Conservation (phyloP, 2,329 filamentous ascomycete species). For the Exophiala lecanii-corni region DNA sequence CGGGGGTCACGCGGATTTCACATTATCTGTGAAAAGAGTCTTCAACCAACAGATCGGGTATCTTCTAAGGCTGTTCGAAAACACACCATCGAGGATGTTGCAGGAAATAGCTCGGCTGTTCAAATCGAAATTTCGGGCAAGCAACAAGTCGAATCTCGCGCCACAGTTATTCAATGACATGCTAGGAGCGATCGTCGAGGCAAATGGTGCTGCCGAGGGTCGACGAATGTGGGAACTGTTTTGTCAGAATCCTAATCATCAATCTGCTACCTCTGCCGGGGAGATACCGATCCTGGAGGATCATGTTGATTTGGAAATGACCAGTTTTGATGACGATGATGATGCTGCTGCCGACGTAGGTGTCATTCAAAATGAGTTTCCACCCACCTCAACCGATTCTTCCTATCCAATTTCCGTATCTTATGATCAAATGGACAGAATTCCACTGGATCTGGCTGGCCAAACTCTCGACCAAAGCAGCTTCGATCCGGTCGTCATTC, state of each 20-base stretch:
- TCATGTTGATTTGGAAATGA: background rate
- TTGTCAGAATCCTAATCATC: conserved; percentile 33
- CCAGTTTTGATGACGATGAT: background rate
- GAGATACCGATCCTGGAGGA: background rate
- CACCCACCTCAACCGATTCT: background rate
- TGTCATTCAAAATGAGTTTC: background rate
- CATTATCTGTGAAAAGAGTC: conserved; percentile 9
- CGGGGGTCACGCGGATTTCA: conserved; percentile 14
- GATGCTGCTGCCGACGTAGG: background rate
- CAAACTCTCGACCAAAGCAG: background rate
- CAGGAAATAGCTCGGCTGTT: conserved; percentile 8
- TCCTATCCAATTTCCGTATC: background rate
- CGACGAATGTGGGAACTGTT: conserved; percentile 46
- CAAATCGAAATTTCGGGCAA: conserved; percentile 14
- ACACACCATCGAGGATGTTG: conserved; percentile 9
- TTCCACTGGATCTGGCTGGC: conserved; percentile 2
- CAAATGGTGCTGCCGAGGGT: conserved; percentile 45
- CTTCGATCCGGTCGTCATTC: conserved; percentile 15
- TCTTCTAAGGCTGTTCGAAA: conserved; percentile 21
- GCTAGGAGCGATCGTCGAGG: conserved; percentile 51
- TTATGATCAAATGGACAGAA: background rate
- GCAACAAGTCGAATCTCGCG: conserved; percentile 17
- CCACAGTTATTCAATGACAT: conserved; percentile 22
- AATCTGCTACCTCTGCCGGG: background rate
- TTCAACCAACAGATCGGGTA: conserved; percentile 24